Conservation (phyloP, 1,284 basidiomycete genomes). For the Anthracocystis walkeri region DNA sequence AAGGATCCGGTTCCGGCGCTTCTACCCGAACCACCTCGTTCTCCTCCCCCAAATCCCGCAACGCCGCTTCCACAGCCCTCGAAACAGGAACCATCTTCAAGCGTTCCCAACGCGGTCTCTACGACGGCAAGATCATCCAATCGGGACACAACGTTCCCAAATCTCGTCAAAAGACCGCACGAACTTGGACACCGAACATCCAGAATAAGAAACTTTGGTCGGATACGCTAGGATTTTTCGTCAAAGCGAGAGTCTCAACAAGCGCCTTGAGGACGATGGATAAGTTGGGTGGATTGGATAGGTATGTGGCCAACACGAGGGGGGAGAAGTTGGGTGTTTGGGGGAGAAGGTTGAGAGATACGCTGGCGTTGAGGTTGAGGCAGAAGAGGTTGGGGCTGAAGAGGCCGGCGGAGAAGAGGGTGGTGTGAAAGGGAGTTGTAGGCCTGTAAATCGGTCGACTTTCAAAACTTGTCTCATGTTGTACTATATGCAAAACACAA, state of each 20-base stretch:
- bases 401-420: neutral
- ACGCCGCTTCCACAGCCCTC: slow-evolving; percentile 37
- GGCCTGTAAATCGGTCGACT: neutral
- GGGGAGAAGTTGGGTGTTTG: slow-evolving; percentile 58
- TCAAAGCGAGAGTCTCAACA: slow-evolving; percentile 49
- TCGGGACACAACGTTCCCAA: slow-evolving; percentile 66
- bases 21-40: slow-evolving; percentile 59
- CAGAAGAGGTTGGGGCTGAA: slow-evolving; percentile 22
- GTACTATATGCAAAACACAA: too few relatives aligned
- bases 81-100: slow-evolving; percentile 62
- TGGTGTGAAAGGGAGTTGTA: neutral
- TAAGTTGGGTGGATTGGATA: slow-evolving; percentile 65
- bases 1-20: slow-evolving; percentile 63
- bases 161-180: slow-evolving; percentile 64
- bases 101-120: slow-evolving; percentile 66
- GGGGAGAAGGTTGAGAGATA: slow-evolving; percentile 58
- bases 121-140: slow-evolving; percentile 63
- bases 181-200: slow-evolving; percentile 65
- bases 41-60: slow-evolving; percentile 65
- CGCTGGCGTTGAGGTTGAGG: slow-evolving; percentile 36
- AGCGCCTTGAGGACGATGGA: slow-evolving; percentile 61
- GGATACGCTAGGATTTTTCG: slow-evolving; percentile 42
- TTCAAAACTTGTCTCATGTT: too few relatives aligned
- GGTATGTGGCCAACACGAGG: slow-evolving; percentile 60
- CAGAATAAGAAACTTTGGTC: slow-evolving; percentile 57